Percentiles rank a stretch among this genome's conserved stretches.
Evolutionary conservation across 148 eudicot genomes (phyloP).

Genomic region (Selenicereus undatus): DNA sequence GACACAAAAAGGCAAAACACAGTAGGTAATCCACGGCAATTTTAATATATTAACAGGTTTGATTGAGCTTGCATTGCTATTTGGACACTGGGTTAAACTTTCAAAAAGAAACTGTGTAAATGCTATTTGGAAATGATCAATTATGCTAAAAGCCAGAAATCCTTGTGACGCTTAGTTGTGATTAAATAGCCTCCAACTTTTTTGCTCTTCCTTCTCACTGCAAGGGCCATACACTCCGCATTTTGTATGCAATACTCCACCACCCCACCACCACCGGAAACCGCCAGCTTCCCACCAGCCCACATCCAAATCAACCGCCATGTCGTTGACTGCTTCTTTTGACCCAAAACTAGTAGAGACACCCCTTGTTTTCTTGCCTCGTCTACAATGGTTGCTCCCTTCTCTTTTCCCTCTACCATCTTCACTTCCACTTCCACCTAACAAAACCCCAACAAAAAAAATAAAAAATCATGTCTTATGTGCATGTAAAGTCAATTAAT

Average conservation of each 20-base stretch:
- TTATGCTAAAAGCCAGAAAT: slow-evolving; percentile 90
- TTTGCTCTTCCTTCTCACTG: slow-evolving; percentile 71
- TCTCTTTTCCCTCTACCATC: slow-evolving; percentile 68
- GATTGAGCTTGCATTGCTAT: neutral
- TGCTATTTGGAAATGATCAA: slow-evolving; percentile 8
- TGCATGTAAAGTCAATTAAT: too few species aligned
- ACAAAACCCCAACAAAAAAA: neutral
- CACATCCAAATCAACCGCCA: slow-evolving; percentile 77
- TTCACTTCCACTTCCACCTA: slow-evolving; percentile 63
- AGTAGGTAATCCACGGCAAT: neutral
- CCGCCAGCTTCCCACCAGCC: slow-evolving; percentile 38
- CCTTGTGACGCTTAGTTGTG: slow-evolving; percentile 84
- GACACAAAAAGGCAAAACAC: neutral
- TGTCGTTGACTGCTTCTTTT: slow-evolving; percentile 62
- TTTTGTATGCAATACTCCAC: slow-evolving; percentile 82
- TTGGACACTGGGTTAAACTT: neutral
- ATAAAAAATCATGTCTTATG: too few species aligned
- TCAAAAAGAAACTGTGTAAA: neutral
- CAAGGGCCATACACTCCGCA: slow-evolving; percentile 75
- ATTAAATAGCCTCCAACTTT: slow-evolving; percentile 75
- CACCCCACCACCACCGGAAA: slow-evolving; percentile 38
- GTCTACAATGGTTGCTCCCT: slow-evolving; percentile 68
- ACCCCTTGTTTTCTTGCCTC: slow-evolving; percentile 56
- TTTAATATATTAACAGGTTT: neutral
- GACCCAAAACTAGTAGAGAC: slow-evolving; percentile 66